Conservation (phyloP, 352 stramenopile genomes). For the Phytopythium oedochilum region DNA sequence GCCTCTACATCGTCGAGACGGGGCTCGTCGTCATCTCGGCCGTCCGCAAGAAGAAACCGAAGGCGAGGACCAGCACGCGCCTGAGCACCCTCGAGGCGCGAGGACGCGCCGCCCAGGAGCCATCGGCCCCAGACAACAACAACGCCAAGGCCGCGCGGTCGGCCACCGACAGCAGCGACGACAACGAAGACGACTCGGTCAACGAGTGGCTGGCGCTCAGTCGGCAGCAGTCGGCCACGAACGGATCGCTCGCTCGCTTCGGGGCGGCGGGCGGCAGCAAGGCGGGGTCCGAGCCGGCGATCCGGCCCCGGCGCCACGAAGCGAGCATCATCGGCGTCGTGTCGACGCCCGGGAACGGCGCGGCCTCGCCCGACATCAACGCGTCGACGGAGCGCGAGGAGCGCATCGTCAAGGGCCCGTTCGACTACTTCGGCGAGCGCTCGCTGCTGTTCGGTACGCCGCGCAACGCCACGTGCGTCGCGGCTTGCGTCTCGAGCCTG, state of each 20-base stretch:
- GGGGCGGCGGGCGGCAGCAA: too few species aligned
- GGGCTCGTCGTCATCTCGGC: slow-evolving; percentile 61
- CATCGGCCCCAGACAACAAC: too few species aligned
- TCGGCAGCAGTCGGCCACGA: slow-evolving; percentile 7
- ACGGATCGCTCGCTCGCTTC: too few species aligned
- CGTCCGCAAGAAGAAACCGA: slow-evolving; percentile 17
- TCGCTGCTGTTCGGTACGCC: slow-evolving; percentile 70
- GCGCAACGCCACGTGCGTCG: slow-evolving; percentile 59
- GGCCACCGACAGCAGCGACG: not conserved
- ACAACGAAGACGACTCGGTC: slow-evolving; percentile 16
- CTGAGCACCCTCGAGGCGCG: not conserved
- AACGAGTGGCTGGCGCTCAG: slow-evolving; percentile 27
- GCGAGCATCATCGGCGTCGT: slow-evolving; percentile 12
- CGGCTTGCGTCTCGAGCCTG: slow-evolving; percentile 65
- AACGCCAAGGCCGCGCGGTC: slow-evolving; percentile 5
- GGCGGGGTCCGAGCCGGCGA: too few species aligned
- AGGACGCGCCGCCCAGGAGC: too few species aligned
- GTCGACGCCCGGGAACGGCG: slow-evolving; percentile 4
- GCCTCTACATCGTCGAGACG: slow-evolving; percentile 66
- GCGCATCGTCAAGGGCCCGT: slow-evolving; percentile 69
- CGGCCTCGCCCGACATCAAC: slow-evolving; percentile 23
- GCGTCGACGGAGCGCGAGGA: slow-evolving; percentile 28
- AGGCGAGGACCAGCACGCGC: not conserved
- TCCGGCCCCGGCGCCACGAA: not conserved
- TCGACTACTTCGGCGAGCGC: slow-evolving; percentile 75